Base-by-base conservation (phyloP, 345 rosid genomes). In the Trapa bicornis region DNA sequence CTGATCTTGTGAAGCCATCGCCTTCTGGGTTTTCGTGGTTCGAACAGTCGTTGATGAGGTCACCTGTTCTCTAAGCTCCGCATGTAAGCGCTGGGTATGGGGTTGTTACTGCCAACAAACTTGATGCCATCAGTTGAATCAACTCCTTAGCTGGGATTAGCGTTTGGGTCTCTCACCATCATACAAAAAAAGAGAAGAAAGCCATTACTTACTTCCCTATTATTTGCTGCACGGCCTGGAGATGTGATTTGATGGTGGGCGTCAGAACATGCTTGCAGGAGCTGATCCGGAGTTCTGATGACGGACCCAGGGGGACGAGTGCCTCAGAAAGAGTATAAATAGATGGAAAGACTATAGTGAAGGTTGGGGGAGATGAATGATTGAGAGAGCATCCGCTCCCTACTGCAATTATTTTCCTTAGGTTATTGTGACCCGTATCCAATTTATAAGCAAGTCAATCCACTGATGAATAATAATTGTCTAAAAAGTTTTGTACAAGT, bases 31-130 rank as follows among this genome's bases (percentile, higher is more conserved):
- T 75, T 80, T 75, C 79, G 80, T 75, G 76, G 81, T 73, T 75
- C 82, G 76, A 77, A 79, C 74, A 77, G 81, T 73, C 75, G 52
- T 81, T 52, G 96, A 78, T 38, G 93, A 80, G 80, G 85, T 78
- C 29, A 89, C 82, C 73, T 88, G 90, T 85, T 88, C 66, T 85
- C 95, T 35, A 88, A 81, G 79, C 80, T 81, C 69, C 87, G 86
- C 75, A 88, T 85, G 64, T 84, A 84, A 67, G 91, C 89, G 83
- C 89, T 85, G 47, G 95, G 86, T 17, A 88, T 78, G 42, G 76
- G 82, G 41, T 80, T 54, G 5, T 75, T 75, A 42, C 77, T 77
- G 71, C 5, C 17, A 47, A 8, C 56, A 52, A 45, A 71, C 63
- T 72, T 65, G 33, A 33, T 65, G 48, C 73, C 71, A 47, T 79